Evolutionary conservation across 2,329 filamentous ascomycete species (phyloP), one percentile per base, ranked within the genome.

Genomic region (Trichothecium sympodiale): DNA sequence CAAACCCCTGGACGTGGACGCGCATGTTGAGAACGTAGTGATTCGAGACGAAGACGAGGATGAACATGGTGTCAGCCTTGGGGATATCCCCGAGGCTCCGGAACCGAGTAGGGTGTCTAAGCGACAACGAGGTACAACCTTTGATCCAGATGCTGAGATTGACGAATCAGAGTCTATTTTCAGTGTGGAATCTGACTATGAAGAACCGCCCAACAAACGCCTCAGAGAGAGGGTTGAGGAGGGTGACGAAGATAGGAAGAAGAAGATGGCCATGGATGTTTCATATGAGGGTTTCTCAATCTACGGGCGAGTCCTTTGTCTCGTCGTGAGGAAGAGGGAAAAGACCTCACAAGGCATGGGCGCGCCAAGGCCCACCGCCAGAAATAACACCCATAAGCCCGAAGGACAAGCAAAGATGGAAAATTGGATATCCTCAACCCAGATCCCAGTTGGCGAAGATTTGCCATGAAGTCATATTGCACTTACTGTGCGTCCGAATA

Each of bases 241-340:
- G 25, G 43, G 36, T 8, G 53, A 51, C 33, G 54, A 56, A 8
- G 77, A 83, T 38, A 83, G 94, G 51, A 93, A 95, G 62, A 95
- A 98, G 65, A 96, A 95, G 57, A 62, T 94, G 47, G 75, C 73
- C 15, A 74, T 95, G 64, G 80, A 82, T 42, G 91, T 89, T 17
- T 80, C 78, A 12, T 98, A 96, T 59, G 87, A 96, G 50, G 89
- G 91, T 8, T 96, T 96, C 60, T 84, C 82, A 48, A 95, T 98
- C 52, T 94, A 94, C 60, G 87, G 91, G 9, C 82, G 86, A 46
- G 86, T 94, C 32, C 66, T 98, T 17, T 96, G 88, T 57, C 69
- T 98, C 39, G 82, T 98, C 8, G 80, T 98, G 50, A 80, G 77
- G 57, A 83, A 81, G 54, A 78, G 81, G 41, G 80, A 78, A 44